Evolutionary conservation across 139 green algal genomes (phyloP).

Genomic region (Chlorella sp.): DNA sequence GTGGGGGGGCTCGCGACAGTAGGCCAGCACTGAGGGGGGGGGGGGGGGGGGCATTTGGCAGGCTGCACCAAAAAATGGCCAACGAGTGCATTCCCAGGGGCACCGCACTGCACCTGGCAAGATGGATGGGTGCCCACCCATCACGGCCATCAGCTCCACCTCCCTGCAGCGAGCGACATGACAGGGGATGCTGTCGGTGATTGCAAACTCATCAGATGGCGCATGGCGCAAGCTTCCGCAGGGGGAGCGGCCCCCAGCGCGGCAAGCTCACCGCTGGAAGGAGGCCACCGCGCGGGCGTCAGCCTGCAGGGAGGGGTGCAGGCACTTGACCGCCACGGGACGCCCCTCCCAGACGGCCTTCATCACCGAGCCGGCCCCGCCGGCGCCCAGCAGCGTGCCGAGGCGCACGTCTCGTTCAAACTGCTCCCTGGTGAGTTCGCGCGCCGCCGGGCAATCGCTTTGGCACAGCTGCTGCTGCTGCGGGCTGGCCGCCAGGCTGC

Average conservation of each 20-base stretch:
- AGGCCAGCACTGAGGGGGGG: no score
- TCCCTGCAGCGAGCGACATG: slow-evolving; percentile 9
- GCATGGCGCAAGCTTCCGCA: not conserved
- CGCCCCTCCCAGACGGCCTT: slow-evolving; percentile 9
- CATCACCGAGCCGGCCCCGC: slow-evolving; percentile 20
- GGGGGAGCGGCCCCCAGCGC: not conserved
- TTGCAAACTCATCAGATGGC: not conserved
- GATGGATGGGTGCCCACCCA: slow-evolving; percentile 19
- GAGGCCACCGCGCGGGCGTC: not conserved
- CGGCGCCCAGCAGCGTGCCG: slow-evolving; percentile 20
- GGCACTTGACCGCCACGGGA: slow-evolving; percentile 34
- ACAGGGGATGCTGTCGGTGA: no score
- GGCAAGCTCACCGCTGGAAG: no score
- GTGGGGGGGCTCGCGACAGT: no score
- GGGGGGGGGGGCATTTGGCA: not conserved
- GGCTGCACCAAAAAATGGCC: not conserved
- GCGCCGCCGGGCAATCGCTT: no score
- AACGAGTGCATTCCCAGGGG: not conserved
- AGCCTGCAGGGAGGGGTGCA: slow-evolving; percentile 24
- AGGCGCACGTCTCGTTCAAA: slow-evolving; percentile 32
- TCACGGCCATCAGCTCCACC: slow-evolving; percentile 22
- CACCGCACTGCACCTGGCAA: not conserved
- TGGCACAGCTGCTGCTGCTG: no score
- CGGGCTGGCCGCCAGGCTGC: no score
- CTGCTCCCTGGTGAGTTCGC: no score